Evolutionary conservation across 768 basidiomycete species (phyloP), one percentile per base, ranked within the genome.

Genomic region (Macrolepiota albuminosa): DNA sequence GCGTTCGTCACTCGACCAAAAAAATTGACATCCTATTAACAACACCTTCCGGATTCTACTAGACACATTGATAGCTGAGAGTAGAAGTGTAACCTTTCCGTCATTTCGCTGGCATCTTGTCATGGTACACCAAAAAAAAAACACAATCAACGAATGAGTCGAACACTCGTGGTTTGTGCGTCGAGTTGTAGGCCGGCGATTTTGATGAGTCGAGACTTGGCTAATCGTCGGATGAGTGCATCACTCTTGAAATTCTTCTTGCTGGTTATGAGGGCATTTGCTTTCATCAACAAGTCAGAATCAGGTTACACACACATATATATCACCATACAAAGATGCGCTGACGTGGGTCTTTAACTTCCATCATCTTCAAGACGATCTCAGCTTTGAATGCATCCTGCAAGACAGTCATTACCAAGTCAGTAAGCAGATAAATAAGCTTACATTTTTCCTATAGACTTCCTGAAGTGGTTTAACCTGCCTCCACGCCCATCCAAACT

Each of bases 401-500:
- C 26, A 31, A 29, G 29, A 33, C 26, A 29, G 26, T 39, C 14
- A 18, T 54, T 54, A 21, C 37, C 14, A 55, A 58, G 14, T 7
- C 21, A 37, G 39, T 2, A 18, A 14, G 34, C 14, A 6, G 9
- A 31, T 24, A 34, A 11, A 21, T 11, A 31, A 4, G 69, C 80
- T 62, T 63, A 84, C 82, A 61, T 80, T 76, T 34, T 67, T 65
- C 39, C 72, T 66, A 64, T 76, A 84, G 4, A 70, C 69, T 0
- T 74, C 68, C 40, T 71, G 61, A 46, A 87, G 72, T 2, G 81
- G 76, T 14, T 72, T 64, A 21, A 80, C 79, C 56, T 81, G 78
- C 43, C 78, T 73, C 71, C 73, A 83, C 0, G 77, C 75, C 86
- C 85, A 87, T 0, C 73, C 70, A 66, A 73, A 85, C 55, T 83